Evolutionary conservation across 2,329 filamentous ascomycete species (phyloP).

Genomic region (Mycosphaerella arachidis): DNA sequence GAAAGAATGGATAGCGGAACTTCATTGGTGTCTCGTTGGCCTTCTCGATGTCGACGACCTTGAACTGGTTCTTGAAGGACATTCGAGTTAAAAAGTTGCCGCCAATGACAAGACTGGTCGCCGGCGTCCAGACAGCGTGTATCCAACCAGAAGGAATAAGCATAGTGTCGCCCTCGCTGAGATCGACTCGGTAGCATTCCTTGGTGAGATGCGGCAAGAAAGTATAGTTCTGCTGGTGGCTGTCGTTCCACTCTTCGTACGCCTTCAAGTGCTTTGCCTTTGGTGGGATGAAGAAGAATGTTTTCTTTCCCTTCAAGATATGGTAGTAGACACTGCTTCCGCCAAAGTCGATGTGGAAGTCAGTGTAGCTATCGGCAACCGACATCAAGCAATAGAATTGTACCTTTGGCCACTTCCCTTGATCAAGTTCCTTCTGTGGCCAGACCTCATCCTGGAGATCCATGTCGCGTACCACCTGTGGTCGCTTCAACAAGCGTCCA

Average conservation of each 20-base stretch:
- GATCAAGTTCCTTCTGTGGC: slow-evolving; percentile 49
- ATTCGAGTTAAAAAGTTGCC: slow-evolving; percentile 64
- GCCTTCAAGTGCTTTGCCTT: slow-evolving; percentile 65
- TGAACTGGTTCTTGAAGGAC: slow-evolving; percentile 64
- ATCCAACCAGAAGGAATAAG: slow-evolving; percentile 69
- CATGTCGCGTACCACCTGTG: slow-evolving; percentile 61
- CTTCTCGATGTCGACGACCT: slow-evolving; percentile 62
- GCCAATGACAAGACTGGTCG: slow-evolving; percentile 66
- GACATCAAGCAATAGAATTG: slow-evolving; percentile 69
- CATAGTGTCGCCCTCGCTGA: slow-evolving; percentile 65
- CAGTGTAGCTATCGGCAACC: slow-evolving; percentile 65
- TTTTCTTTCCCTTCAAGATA: slow-evolving; percentile 64
- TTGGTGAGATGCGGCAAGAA: slow-evolving; percentile 62
- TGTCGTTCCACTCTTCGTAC: slow-evolving; percentile 68
- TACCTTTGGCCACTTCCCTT: slow-evolving; percentile 57
- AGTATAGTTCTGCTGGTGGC: slow-evolving; percentile 60
- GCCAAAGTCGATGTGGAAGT: slow-evolving; percentile 69
- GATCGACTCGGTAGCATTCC: slow-evolving; percentile 63
- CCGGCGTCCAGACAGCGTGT: slow-evolving; percentile 66
- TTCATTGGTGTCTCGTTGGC: slow-evolving; percentile 61
- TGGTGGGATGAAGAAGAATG: slow-evolving; percentile 67
- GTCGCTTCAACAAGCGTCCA: slow-evolving; percentile 58
- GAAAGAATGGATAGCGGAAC: slow-evolving; percentile 65
- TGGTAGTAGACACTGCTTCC: slow-evolving; percentile 68
- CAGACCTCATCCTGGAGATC: slow-evolving; percentile 54